phyloP scores from a whole-genome alignment of 805 yeast species.

The Starmerella scarabaei region DNA sequence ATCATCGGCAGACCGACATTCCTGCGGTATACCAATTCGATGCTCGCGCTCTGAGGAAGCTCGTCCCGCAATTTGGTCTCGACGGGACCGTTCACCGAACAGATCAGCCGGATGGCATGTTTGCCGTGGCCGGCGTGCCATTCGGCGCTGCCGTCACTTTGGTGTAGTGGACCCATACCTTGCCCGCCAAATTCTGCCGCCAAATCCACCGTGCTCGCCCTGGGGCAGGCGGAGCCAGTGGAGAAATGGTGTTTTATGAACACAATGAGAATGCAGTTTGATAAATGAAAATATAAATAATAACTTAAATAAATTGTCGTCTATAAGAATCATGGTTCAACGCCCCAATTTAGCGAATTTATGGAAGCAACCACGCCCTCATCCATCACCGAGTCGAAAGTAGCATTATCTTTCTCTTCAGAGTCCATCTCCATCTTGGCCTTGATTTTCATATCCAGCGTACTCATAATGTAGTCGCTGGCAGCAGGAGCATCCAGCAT shows the following conservation, averaged over 20 bases:
- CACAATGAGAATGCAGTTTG: neutral
- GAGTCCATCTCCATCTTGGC: neutral
- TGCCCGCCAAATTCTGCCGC: neutral
- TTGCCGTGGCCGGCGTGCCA: constrained; percentile 31
- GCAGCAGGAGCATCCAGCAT: constrained; percentile 50
- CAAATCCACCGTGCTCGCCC: neutral
- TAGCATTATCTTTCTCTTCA: neutral
- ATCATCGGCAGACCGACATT: constrained; percentile 58
- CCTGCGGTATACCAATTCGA: constrained; percentile 72
- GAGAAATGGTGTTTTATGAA: neutral
- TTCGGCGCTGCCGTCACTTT: constrained; percentile 74
- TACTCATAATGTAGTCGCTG: constrained; percentile 28
- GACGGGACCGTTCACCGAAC: constrained; percentile 82
- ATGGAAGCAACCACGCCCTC: neutral
- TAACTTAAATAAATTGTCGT: neutral
- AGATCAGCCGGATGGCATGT: constrained; percentile 27
- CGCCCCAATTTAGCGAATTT: neutral
- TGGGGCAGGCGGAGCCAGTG: neutral
- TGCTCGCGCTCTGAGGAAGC: constrained; percentile 58
- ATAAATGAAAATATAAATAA: neutral
- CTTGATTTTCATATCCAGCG: constrained; percentile 25
- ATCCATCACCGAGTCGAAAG: neutral
- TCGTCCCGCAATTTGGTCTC: constrained; percentile 78
- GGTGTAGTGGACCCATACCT: constrained; percentile 28
- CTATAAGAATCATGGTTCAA: neutral